Base-by-base conservation (phyloP, 768 basidiomycete species). In the Podaxis mareebaensis region DNA sequence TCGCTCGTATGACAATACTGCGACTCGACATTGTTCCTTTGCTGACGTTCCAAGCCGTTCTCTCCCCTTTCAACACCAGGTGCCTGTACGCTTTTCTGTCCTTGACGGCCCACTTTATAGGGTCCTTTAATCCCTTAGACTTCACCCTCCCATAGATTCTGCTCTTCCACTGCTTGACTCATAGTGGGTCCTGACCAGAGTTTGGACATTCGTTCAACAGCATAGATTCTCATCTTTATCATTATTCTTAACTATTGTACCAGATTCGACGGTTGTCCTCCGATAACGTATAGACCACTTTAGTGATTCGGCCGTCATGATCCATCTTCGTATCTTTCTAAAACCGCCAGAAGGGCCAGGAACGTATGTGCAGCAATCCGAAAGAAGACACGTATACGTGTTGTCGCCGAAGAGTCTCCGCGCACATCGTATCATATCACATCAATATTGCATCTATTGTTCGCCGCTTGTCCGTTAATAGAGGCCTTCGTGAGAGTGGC, bases 1-100 rank as follows among this genome's bases (percentile, higher is more conserved):
- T 39, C 11, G 33, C 40, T 61, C 53, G 53, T 61, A 54, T 61
- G n/a, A 44, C 60, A 53, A 54, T 61, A 42, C 42, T 61, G 42
- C 60, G 54, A 61, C 42, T 33, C 57, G 40, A 33, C 40, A 15
- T 46, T 22, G 30, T n/a, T 20, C 44, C 15, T 39, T 39, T 12
- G 17, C 54, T n/a, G 54, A 20, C 20, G 44, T n/a, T 3, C 17
- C 44, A n/a, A 46, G 44, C 20, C n/a, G 17, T n/a, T 46, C 44
- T 33, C 33, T 39, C n/a, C n/a, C 54, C 7, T 39, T 39, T 24
- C 36, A 40, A 39, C 36, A 17, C 10, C 36, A 17, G 17, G 17
- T 20, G 33, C 44, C 17, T 15, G 44, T 20, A 46, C 44, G 44
- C n/a, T 46, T 46, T 46, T n/a, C n/a, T 20, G 8, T 10, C n/a